These are phyloP conservation scores for Chaetoceros muelleri DNA, from an alignment of 108 stramenopile genomes.

Conservation along the genomic window DNA sequence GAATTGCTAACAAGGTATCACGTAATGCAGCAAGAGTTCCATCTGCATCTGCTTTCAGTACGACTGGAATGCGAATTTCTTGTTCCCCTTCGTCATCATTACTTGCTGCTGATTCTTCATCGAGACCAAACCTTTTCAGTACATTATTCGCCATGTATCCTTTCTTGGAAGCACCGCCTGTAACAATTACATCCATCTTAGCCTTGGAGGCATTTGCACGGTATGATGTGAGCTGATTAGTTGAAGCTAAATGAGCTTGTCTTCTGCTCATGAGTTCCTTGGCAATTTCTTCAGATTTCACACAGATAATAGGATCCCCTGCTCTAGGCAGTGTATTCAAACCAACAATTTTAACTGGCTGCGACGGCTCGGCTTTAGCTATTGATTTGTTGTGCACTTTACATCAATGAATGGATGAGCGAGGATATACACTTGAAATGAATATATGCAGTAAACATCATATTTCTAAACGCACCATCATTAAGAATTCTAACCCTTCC, in stretches of 20 bases:
- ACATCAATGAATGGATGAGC: background rate
- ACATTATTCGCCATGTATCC: constrained; percentile 1
- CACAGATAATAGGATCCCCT: constrained; percentile 68
- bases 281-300: constrained; percentile 56
- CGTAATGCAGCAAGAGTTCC: constrained; percentile 67
- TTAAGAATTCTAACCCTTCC: constrained; percentile 65
- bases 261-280: constrained; percentile 48
- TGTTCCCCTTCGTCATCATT: constrained; percentile 20
- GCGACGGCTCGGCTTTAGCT: constrained; percentile 54
- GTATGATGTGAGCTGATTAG: constrained; percentile 11
- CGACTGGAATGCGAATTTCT: constrained; percentile 59
- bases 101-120: constrained; percentile 21
- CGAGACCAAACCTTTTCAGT: constrained; percentile 19
- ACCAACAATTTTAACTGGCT: constrained; percentile 74
- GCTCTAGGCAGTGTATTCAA: constrained; percentile 74
- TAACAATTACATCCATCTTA: constrained; percentile 16
- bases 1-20: constrained; percentile 52
- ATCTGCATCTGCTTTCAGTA: constrained; percentile 78
- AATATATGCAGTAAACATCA: background rate
- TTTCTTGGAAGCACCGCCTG: constrained; percentile 4
- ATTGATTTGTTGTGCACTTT: constrained; percentile 41
- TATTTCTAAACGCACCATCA: constrained; percentile 32
- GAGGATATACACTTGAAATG: background rate
- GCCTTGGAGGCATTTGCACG: background rate
- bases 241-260: background rate